Base-by-base conservation (phyloP, 73 alveolate species). In the Paramecium tetraurelia region DNA sequence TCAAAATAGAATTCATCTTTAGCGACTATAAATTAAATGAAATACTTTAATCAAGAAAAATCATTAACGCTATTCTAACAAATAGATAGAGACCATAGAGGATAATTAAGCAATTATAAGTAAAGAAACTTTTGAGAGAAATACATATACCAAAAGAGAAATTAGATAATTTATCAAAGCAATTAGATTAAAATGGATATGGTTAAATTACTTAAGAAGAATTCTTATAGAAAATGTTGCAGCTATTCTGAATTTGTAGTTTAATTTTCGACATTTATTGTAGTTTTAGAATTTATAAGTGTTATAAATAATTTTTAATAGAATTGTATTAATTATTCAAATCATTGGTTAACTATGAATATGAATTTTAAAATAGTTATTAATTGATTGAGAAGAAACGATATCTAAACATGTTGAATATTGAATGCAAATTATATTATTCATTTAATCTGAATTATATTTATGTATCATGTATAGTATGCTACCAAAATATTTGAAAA, bases 61-160 rank as follows among this genome's bases (percentile, higher is more conserved):
- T 35, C 43, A 12, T 9, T 22, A 12, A 4, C 21, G 46, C n/a
- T 80, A 3, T 80, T 80, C 27, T 12, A 41, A 41, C 7, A 48
- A 24, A 41, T 80, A 4, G 90, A 80, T 48, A 80, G 75, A 48
- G 90, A 80, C 43, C 90, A 80, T 44, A 80, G 90, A 21, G 90
- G 90, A 24, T 80, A 40, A 10, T 46, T 80, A 27, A 44, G 58
- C 20, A 80, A 48, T 43, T 27, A 33, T 76, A 80, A 80, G 46
- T 80, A 2, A 31, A 31, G 48, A 80, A 80, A 80, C 31, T 80
- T 4, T 11, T 80, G 4, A 80, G 90, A 20, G 90, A 80, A 20
- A 80, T 80, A 76, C 7, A 44, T 11, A 41, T 80, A 41, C 70
- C 76, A 12, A 20, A 22, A 43, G 77, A 40, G 1, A 80, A 80